Evolutionary conservation across 2,329 filamentous ascomycete species (phyloP).

Genomic region (Colletotrichum caudatum): DNA sequence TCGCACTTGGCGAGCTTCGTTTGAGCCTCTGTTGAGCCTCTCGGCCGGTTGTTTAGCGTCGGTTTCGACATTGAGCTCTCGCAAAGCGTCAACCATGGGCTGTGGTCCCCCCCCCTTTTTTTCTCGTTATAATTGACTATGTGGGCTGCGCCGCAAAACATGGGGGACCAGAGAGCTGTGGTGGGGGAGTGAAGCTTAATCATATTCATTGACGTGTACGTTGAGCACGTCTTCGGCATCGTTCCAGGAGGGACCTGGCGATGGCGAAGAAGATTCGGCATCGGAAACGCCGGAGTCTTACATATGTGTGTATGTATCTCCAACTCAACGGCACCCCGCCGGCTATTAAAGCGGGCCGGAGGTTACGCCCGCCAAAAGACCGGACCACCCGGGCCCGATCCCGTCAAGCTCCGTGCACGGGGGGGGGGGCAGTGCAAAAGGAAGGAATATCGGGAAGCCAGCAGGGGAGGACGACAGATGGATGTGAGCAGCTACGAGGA

Average conservation of each 20-base stretch:
- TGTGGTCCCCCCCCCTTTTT: too few relatives aligned
- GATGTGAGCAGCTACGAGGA: not conserved
- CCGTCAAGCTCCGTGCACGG: not conserved
- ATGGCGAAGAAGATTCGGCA: not conserved
- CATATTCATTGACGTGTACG: not conserved
- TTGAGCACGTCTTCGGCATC: not conserved
- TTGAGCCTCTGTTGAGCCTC: too few relatives aligned
- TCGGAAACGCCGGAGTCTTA: not conserved
- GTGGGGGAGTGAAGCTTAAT: not conserved
- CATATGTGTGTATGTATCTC: too few relatives aligned
- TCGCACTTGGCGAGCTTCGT: too few relatives aligned
- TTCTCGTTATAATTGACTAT: too few relatives aligned
- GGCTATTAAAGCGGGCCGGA: not conserved
- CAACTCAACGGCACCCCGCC: not conserved
- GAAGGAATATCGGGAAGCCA: too few relatives aligned
- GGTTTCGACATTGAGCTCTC: not conserved
- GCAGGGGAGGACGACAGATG: not conserved
- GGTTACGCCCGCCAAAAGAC: not conserved
- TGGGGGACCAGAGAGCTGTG: too few relatives aligned
- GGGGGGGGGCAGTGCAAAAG: too few relatives aligned
- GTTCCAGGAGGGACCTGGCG: not conserved
- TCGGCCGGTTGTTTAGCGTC: too few relatives aligned
- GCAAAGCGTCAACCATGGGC: not conserved
- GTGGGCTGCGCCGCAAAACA: too few relatives aligned
- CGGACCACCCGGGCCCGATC: not conserved